Evolutionary conservation across 768 basidiomycete genomes (phyloP).

Genomic region (Agrocybe pediades): DNA sequence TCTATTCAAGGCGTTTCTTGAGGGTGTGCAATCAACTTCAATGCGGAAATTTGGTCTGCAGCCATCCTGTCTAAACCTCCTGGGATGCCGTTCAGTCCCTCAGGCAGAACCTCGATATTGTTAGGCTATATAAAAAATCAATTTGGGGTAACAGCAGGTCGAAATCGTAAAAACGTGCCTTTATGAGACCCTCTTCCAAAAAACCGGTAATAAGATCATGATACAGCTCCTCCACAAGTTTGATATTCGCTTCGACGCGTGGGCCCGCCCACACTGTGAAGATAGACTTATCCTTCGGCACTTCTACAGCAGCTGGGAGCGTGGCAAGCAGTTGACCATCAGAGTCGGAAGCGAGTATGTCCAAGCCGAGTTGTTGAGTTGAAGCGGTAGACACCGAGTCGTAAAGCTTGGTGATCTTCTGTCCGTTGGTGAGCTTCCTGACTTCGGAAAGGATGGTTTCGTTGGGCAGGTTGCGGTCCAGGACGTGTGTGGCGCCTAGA

Average conservation of each 20-base stretch:
- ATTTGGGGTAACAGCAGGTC: background rate
- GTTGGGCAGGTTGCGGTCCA: conserved; percentile 30
- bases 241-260: conserved; percentile 12
- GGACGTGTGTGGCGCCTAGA: conserved; percentile 42
- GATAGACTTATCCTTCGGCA: conserved; percentile 12
- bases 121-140: conserved; percentile 36
- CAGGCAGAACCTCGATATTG: conserved; percentile 39
- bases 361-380: conserved; percentile 25
- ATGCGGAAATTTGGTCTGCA: conserved; percentile 39
- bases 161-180: conserved; percentile 6
- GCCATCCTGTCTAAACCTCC: conserved; percentile 42
- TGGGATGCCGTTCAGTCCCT: conserved; percentile 43
- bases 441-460: conserved; percentile 18
- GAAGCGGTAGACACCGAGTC: conserved; percentile 25
- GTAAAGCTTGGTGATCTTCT: conserved; percentile 23
- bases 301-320: background rate
- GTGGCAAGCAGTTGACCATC: too few species aligned
- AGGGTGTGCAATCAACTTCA: conserved; percentile 40
- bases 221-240: conserved; percentile 14
- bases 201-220: conserved; percentile 12
- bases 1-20: too few species aligned
- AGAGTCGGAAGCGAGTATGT: conserved; percentile 24
- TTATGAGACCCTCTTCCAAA: conserved; percentile 19
- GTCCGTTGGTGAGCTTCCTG: conserved; percentile 19
- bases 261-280: conserved; percentile 8